Percentiles rank a stretch among this genome's conserved stretches.
Conservation (phyloP, 805 yeast species). For the Wickerhamomyces bisporus region DNA sequence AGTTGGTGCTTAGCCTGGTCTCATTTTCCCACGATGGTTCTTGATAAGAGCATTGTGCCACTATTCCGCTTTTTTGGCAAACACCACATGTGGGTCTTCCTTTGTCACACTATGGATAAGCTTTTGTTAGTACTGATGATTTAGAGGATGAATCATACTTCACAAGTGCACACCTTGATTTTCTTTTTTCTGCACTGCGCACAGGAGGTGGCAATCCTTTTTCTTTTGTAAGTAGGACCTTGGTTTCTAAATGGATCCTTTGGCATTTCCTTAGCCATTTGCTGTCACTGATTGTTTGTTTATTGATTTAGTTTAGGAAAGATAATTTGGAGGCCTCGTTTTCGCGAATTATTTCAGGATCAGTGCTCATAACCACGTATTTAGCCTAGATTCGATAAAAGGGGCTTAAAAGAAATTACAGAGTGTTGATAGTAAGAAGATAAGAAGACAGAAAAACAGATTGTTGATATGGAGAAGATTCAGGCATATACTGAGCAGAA, state of each 20-base stretch:
- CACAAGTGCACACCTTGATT: slow-evolving; percentile 5
- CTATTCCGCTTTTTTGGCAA: slow-evolving; percentile 45
- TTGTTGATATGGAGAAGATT: too few species aligned
- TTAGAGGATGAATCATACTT: not conserved
- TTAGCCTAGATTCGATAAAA: too few species aligned
- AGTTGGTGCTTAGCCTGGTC: slow-evolving; percentile 13
- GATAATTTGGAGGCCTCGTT: too few species aligned
- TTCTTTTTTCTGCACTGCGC: slow-evolving; percentile 23
- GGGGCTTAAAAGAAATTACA: too few species aligned
- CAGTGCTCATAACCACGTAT: too few species aligned
- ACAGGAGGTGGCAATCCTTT: slow-evolving; percentile 20
- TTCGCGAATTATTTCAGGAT: too few species aligned
- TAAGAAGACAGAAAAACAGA: too few species aligned
- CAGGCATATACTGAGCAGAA: too few species aligned
- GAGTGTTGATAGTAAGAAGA: too few species aligned
- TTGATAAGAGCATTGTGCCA: slow-evolving; percentile 44
- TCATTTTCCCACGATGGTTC: slow-evolving; percentile 56
- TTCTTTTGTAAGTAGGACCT: slow-evolving; percentile 19
- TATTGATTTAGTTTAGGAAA: not conserved
- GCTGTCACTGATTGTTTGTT: not conserved
- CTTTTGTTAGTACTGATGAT: not conserved
- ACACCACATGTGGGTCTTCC: slow-evolving; percentile 48
- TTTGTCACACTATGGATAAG: slow-evolving; percentile 30
- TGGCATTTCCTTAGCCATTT: not conserved
- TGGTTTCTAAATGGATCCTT: slow-evolving; percentile 3